phyloP scores from a whole-genome alignment of 805 yeast genomes.

The Grigorovia transvaalensis region DNA sequence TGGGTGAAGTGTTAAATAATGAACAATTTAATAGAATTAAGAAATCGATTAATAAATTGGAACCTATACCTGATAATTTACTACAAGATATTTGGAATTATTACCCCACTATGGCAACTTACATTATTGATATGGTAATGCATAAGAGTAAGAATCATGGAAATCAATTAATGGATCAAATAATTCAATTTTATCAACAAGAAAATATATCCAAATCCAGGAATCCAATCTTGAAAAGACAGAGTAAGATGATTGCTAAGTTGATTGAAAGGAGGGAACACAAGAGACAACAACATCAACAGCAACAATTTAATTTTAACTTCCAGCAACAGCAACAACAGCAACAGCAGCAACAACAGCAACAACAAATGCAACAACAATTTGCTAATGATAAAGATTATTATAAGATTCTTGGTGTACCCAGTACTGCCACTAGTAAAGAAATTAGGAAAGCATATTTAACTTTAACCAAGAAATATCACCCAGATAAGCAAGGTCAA shows the following conservation, averaged over 20 bases:
- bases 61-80: conserved; percentile 12
- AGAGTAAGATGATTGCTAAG: conserved; percentile 29
- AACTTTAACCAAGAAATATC: conserved; percentile 65
- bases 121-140: conserved; percentile 13
- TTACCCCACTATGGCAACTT: conserved; percentile 22
- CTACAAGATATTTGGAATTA: conserved; percentile 19
- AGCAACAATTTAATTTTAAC: conserved; percentile 33
- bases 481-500: conserved; percentile 83
- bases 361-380: conserved; percentile 27
- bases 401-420: conserved; percentile 65
- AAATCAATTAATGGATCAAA: conserved; percentile 7
- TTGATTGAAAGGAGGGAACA: conserved; percentile 8
- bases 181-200: conserved; percentile 17
- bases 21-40: conserved; percentile 10
- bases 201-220: conserved; percentile 11
- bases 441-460: conserved; percentile 78
- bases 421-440: conserved; percentile 54
- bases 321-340: conserved; percentile 24
- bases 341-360: conserved; percentile 30
- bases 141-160: conserved; percentile 7
- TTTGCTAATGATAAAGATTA: conserved; percentile 47
- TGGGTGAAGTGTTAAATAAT: conserved; percentile 11
- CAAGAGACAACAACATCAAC: conserved; percentile 35
- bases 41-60: conserved; percentile 4
- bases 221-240: conserved; percentile 12